These are phyloP conservation scores for Silene uniflora DNA, from an alignment of 148 eudicot species.

Conservation along the genomic window DNA sequence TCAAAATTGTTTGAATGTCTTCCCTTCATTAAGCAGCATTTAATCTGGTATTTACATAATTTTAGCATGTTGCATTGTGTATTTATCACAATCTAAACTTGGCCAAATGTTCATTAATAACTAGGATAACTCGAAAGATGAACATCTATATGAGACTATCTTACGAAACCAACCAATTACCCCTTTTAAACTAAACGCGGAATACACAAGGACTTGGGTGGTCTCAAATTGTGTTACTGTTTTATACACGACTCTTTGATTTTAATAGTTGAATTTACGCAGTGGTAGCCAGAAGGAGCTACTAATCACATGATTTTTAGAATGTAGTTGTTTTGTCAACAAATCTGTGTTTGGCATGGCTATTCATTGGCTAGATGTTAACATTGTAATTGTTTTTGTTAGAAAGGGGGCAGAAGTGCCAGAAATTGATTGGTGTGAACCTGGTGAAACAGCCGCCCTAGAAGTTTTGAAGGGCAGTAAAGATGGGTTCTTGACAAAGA, in stretches of 20 bases:
- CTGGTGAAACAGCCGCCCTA: constrained; percentile 81
- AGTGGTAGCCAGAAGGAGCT: background rate
- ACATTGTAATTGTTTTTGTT: constrained; percentile 23
- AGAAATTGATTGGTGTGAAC: constrained; percentile 89
- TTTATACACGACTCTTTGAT: background rate
- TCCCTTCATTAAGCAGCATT: background rate
- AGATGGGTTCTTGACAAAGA: constrained; percentile 70
- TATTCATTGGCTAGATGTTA: too few species aligned
- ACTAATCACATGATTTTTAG: background rate
- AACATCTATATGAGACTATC: background rate
- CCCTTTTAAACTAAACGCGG: background rate
- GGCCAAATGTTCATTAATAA: background rate
- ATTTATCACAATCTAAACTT: background rate
- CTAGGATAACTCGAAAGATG: background rate
- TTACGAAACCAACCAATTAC: background rate
- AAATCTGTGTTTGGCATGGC: background rate
- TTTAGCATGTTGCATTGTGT: background rate
- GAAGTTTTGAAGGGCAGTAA: constrained; percentile 69
- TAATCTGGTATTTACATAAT: background rate
- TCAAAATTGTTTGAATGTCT: constrained; percentile 9
- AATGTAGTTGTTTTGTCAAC: background rate
- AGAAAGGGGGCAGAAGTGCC: constrained; percentile 93
- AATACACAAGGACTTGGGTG: background rate
- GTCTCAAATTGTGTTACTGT: too few species aligned
- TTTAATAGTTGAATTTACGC: background rate